Evolutionary conservation across 148 eudicot genomes (phyloP).

Genomic region (Vaccinium macrocarpon): DNA sequence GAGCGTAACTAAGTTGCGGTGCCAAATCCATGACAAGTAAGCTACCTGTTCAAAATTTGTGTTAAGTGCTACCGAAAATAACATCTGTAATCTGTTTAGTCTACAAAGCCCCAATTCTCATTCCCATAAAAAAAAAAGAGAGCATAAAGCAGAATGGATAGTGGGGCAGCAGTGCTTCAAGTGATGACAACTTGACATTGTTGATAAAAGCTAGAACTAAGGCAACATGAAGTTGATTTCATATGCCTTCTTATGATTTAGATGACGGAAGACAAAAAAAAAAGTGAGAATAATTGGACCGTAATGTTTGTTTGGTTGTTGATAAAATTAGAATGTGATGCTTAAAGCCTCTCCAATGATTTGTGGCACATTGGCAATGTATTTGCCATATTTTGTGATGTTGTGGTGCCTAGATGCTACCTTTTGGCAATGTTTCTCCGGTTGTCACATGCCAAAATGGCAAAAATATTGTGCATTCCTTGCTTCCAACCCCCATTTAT

Average conservation of each 20-base stretch:
- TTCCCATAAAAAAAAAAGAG: neutral
- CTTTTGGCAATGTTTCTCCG: neutral
- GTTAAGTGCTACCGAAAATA: slow-evolving; percentile 1
- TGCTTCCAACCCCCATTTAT: neutral
- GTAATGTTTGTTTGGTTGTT: neutral
- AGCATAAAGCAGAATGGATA: neutral
- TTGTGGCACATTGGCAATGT: neutral
- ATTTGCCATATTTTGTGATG: neutral
- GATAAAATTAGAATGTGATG: neutral
- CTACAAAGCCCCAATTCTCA: neutral
- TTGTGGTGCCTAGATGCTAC: neutral
- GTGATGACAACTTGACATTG: neutral
- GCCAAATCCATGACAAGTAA: slow-evolving; percentile 30
- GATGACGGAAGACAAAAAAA: neutral
- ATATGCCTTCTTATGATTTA: neutral
- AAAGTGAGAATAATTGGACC: neutral
- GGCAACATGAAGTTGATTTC: neutral
- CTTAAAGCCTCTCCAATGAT: neutral
- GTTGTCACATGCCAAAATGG: neutral
- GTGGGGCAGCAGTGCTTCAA: neutral
- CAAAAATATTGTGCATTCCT: neutral
- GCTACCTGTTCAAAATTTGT: slow-evolving; percentile 31
- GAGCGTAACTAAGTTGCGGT: slow-evolving; percentile 42
- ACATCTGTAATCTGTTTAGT: neutral
- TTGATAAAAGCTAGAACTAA: neutral